Evolutionary conservation across 2,329 filamentous ascomycete species (phyloP).

Genomic region (Hypoxylon sp.): DNA sequence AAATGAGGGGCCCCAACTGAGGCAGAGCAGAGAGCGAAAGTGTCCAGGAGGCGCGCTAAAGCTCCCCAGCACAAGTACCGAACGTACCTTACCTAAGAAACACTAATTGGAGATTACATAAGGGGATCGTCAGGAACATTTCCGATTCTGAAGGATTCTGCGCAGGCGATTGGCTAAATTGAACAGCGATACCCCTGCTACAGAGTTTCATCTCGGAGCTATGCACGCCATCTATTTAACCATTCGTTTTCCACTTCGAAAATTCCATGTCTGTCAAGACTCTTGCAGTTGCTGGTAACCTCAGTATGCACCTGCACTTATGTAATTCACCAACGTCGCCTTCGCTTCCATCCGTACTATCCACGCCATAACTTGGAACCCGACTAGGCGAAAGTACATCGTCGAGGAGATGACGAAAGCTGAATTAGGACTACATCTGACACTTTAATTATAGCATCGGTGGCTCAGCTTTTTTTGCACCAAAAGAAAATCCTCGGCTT

Average conservation of each 20-base stretch:
- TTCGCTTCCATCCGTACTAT: background rate
- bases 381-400: background rate
- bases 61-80: conserved; percentile 20
- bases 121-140: conserved; percentile 43
- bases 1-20: conserved; percentile 27
- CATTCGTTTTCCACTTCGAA: conserved; percentile 23
- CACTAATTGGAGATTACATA: conserved; percentile 31
- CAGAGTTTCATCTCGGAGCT: conserved; percentile 40
- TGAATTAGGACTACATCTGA: background rate
- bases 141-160: conserved; percentile 21
- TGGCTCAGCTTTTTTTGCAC: background rate
- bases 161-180: conserved; percentile 27
- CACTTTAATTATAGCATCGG: background rate
- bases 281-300: conserved; percentile 1
- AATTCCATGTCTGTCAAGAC: conserved; percentile 7
- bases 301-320: conserved; percentile 23
- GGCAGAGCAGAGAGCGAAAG: conserved; percentile 22
- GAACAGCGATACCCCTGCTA: conserved; percentile 17
- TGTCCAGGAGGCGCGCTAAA: conserved; percentile 37
- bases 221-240: conserved; percentile 40
- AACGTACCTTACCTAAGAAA: conserved; percentile 21
- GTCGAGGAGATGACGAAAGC: background rate
- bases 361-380: background rate
- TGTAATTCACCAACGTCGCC: conserved; percentile 24
- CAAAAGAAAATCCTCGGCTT: background rate